Percentiles rank a stretch among this genome's conserved stretches.
Conservation (phyloP, 2,329 filamentous ascomycete species). For the Colletotrichum eleusines region DNA sequence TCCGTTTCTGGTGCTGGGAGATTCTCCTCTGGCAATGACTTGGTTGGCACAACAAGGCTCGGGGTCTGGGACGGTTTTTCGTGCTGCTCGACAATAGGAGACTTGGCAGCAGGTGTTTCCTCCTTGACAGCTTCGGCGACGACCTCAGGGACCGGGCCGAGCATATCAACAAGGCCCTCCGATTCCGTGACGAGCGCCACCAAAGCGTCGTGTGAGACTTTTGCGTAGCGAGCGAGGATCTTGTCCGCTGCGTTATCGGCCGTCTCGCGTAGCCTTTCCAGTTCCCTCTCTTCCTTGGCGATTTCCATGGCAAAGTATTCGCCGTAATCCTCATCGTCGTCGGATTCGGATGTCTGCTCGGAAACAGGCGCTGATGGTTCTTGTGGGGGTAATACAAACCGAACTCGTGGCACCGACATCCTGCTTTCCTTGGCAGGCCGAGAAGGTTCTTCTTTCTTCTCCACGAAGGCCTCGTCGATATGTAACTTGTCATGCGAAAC, state of each 20-base stretch:
- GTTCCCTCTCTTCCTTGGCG: slow-evolving; percentile 61
- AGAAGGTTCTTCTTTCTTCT: slow-evolving; percentile 31
- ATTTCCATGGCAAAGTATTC: slow-evolving; percentile 68
- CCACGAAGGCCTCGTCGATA: slow-evolving; percentile 38
- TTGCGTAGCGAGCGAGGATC: slow-evolving; percentile 60
- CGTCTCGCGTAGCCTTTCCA: slow-evolving; percentile 59
- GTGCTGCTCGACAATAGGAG: slow-evolving; percentile 29
- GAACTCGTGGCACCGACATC: slow-evolving; percentile 50
- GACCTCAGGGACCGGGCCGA: slow-evolving; percentile 55
- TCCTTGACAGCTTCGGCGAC: slow-evolving; percentile 42
- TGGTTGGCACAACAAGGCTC: slow-evolving; percentile 27
- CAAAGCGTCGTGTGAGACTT: slow-evolving; percentile 62
- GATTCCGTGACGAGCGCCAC: slow-evolving; percentile 60
- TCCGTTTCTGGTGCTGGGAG: background rate
- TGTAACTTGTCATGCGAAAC: slow-evolving; percentile 16
- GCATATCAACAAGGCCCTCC: slow-evolving; percentile 58
- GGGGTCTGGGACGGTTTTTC: slow-evolving; percentile 19
- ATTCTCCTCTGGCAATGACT: slow-evolving; percentile 14
- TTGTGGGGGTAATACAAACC: slow-evolving; percentile 57
- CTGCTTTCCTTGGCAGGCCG: slow-evolving; percentile 44
- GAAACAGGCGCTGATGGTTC: slow-evolving; percentile 46
- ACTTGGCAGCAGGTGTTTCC: slow-evolving; percentile 14
- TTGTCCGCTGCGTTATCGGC: slow-evolving; percentile 55
- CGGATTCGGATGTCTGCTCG: slow-evolving; percentile 63
- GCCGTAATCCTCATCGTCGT: slow-evolving; percentile 70